These are phyloP conservation scores for Chenopodium album DNA, from an alignment of 148 eudicot genomes.

Conservation along the genomic window DNA sequence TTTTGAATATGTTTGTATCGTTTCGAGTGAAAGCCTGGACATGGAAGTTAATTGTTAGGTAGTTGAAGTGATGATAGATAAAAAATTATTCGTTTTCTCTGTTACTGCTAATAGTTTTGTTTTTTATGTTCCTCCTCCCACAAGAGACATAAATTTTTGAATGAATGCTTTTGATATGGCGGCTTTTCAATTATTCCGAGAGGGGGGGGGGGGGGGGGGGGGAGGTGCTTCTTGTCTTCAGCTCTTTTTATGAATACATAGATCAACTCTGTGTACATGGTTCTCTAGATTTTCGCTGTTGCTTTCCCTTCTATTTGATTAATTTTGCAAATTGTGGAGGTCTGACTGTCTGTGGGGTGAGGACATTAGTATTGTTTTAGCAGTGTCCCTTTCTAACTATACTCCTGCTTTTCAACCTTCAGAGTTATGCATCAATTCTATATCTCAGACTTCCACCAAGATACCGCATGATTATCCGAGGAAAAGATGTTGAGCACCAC, in stretches of 20 bases:
- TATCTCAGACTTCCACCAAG: conserved; percentile 72
- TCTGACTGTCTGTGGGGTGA: neutral
- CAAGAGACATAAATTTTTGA: neutral
- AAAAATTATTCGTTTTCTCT: neutral
- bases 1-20: neutral
- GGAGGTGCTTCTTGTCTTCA: neutral
- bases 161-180: neutral
- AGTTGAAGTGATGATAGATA: neutral
- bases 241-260: neutral
- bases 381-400: conserved; percentile 13
- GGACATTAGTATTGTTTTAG: neutral
- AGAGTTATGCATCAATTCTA: conserved; percentile 92
- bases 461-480: conserved; percentile 81
- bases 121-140: too few relatives aligned
- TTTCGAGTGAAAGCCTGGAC: neutral
- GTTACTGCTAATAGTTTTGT: neutral
- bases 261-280: neutral
- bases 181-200: too few relatives aligned
- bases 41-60: neutral
- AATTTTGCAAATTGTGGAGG: neutral
- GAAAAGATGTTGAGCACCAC: conserved; percentile 84
- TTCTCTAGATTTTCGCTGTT: neutral
- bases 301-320: neutral
- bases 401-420: conserved; percentile 30
- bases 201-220: neutral